A percentile compares a stretch with the other conserved stretches of the same genome.
Evolutionary conservation across 768 basidiomycete genomes (phyloP).

Genomic region (Calocybe cyanea): DNA sequence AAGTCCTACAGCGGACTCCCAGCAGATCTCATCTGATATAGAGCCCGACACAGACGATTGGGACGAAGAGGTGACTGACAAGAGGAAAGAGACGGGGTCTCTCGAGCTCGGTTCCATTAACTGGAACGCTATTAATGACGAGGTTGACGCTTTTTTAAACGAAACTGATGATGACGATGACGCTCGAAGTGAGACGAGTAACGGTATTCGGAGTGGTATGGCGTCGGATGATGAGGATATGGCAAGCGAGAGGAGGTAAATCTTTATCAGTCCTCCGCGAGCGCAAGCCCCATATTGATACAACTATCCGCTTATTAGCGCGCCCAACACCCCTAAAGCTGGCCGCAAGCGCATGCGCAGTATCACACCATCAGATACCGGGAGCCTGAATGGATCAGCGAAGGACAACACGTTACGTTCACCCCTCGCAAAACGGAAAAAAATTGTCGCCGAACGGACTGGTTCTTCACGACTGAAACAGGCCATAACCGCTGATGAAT

Average conservation of each 20-base stretch:
- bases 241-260: slow-evolving; percentile 32
- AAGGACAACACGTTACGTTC: slow-evolving; percentile 50
- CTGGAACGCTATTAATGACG: slow-evolving; percentile 82
- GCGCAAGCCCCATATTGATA: too few relatives aligned
- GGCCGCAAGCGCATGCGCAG: slow-evolving; percentile 73
- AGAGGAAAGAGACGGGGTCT: slow-evolving; percentile 23
- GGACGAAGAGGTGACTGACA: slow-evolving; percentile 42
- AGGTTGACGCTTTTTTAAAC: slow-evolving; percentile 84
- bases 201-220: slow-evolving; percentile 39
- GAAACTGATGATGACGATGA: slow-evolving; percentile 69
- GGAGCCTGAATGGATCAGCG: slow-evolving; percentile 33
- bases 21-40: slow-evolving; percentile 60
- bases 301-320: slow-evolving; percentile 23
- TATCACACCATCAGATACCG: slow-evolving; percentile 60
- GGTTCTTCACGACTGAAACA: slow-evolving; percentile 70
- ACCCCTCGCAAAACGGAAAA: slow-evolving; percentile 79
- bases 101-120: slow-evolving; percentile 63
- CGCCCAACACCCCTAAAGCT: slow-evolving; percentile 36
- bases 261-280: slow-evolving; percentile 6
- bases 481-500: slow-evolving; percentile 53
- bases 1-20: slow-evolving; percentile 32
- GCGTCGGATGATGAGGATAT: slow-evolving; percentile 58
- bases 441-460: slow-evolving; percentile 59
- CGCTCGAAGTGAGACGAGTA: slow-evolving; percentile 35
- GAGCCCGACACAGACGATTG: slow-evolving; percentile 69